Base-by-base conservation (phyloP, 257 asterid genomes). In the Nemophila menziesii region DNA sequence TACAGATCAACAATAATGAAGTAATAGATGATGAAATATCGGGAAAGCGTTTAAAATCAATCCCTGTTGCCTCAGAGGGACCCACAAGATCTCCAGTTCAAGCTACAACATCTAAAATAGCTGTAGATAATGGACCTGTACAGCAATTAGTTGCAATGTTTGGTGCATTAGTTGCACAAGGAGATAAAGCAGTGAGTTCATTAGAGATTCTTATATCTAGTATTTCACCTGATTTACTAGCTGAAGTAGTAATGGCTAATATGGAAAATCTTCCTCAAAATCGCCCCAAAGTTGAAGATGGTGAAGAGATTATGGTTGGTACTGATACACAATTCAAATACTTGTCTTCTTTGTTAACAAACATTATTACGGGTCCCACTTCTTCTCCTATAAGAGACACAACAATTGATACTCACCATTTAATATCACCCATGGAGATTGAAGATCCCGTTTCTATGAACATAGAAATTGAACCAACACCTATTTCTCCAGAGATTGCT, bases 131-230 rank as follows among this genome's bases (percentile, higher is more conserved):
- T 71, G 94, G 89, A 47, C 80, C 93, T 34, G 93, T 82, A 39
- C 94, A 74, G 73, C 98, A 79, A 71, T 94, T 85, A 65, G 93
- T 90, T 56, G 86, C 93, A 34, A 85, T 90, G 98, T 90, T 90
- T 71, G 78, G 86, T 51, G 77, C 70, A 33, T 66, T 85, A 67
- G 94, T 74, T 71, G 98, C 92, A 54, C 96, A 81, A 82, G 98
- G 98, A 58, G 98, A 85, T 64, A 81, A 77, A 61, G 93, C 93
- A 0, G 78, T 60, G 55, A 73, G 78, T 39, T 70, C 87, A 16
- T 61, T 85, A 61, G 98, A 85, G 69, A 85, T 90, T 70, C 85
- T 90, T 66, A 85, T 85, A 54, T 67, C 98, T 27, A 90, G 93
- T 73, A 81, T 90, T 68, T 90, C 98, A 61, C 86, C 92, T 47